Percentiles rank a stretch among this genome's conserved stretches.
phyloP scores from a whole-genome alignment of 169 alveolate genomes.

The Cyclospora cayetanensis region DNA sequence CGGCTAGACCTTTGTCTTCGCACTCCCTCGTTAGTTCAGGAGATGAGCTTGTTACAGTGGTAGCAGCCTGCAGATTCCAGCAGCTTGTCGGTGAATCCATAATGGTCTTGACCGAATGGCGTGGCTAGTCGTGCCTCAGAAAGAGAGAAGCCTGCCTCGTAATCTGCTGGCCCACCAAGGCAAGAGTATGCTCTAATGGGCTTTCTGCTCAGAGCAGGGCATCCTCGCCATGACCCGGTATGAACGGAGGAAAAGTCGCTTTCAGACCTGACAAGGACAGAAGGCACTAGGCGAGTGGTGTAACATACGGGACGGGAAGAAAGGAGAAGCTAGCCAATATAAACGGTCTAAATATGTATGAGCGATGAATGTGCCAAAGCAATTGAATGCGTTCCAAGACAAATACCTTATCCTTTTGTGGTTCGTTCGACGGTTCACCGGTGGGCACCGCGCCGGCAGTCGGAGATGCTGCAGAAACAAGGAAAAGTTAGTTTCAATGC shows the following conservation, averaged over 20 bases:
- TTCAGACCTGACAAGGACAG: slow-evolving; percentile 15
- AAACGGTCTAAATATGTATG: neutral
- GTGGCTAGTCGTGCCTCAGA: neutral
- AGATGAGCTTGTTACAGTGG: no score
- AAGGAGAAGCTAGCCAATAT: neutral
- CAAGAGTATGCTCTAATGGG: neutral
- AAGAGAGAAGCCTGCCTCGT: neutral
- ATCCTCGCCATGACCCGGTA: neutral
- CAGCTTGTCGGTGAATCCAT: slow-evolving; percentile 22
- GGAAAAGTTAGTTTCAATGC: neutral
- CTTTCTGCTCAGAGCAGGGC: neutral
- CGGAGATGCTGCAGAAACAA: neutral
- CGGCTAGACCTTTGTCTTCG: no score
- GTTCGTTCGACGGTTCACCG: neutral
- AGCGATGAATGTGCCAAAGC: neutral
- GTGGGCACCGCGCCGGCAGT: no score
- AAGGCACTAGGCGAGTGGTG: neutral
- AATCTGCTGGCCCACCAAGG: neutral
- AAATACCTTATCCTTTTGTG: neutral
- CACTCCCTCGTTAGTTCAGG: no score
- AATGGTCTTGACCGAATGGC: neutral
- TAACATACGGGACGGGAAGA: neutral
- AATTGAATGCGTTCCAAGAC: neutral
- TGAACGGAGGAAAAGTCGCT: neutral
- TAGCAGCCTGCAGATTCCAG: neutral